A percentile compares a stretch with the other conserved stretches of the same genome.
These are phyloP conservation scores for Durio zibethinus DNA, from an alignment of 345 rosid genomes.

Conservation along the genomic window DNA sequence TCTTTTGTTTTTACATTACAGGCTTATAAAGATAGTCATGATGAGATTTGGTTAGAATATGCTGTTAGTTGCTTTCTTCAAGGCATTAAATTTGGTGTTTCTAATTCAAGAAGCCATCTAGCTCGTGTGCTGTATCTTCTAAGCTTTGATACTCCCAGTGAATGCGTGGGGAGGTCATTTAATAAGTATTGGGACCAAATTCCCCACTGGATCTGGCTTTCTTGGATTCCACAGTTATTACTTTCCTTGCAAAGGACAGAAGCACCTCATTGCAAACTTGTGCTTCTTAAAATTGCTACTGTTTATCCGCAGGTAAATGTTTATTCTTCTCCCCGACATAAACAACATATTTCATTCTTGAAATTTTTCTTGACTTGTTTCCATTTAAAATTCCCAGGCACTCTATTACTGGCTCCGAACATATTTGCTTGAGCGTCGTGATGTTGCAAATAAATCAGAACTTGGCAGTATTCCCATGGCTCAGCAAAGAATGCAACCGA, in stretches of 20 bases:
- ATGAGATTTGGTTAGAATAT: slow-evolving; percentile 95
- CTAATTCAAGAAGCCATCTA: slow-evolving; percentile 91
- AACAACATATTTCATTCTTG: not conserved
- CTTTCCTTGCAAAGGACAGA: slow-evolving; percentile 98
- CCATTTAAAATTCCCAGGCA: slow-evolving; percentile 46
- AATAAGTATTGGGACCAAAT: slow-evolving; percentile 91
- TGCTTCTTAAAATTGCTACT: slow-evolving; percentile 81
- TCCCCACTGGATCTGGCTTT: slow-evolving; percentile 99
- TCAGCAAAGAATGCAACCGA: slow-evolving; percentile 95
- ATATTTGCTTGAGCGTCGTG: slow-evolving; percentile 95
- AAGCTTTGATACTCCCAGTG: slow-evolving; percentile 90
- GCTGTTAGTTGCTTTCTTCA: slow-evolving; percentile 98
- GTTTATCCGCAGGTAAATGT: slow-evolving; percentile 80
- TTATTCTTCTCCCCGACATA: not conserved
- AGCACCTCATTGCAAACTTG: slow-evolving; percentile 97
- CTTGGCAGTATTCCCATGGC: slow-evolving; percentile 73
- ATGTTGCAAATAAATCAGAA: slow-evolving; percentile 92
- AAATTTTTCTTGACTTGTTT: slow-evolving; percentile 9
- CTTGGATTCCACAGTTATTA: slow-evolving; percentile 95
- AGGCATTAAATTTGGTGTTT: slow-evolving; percentile 92
- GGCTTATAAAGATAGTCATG: slow-evolving; percentile 83
- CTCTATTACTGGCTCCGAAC: slow-evolving; percentile 98
- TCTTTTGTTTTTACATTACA: slow-evolving; percentile 32
- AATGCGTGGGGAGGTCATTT: slow-evolving; percentile 92
- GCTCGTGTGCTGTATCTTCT: slow-evolving; percentile 96